Percentiles rank a stretch among this genome's conserved stretches.
Conservation (phyloP, 2,329 filamentous ascomycete genomes). For the Tetracladium maxilliforme region DNA sequence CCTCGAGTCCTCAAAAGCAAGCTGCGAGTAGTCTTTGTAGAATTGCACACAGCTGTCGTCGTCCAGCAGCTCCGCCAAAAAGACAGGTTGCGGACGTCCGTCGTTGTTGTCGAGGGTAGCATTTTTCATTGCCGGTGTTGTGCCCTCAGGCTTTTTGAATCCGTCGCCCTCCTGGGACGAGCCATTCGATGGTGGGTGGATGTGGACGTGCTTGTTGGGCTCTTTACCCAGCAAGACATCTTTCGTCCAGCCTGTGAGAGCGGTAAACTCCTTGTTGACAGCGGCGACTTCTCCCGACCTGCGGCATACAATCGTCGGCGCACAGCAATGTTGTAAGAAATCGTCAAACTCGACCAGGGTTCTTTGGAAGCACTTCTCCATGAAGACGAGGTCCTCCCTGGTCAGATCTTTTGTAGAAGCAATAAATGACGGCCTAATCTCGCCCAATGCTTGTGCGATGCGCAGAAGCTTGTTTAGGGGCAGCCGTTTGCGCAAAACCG, state of each 20-base stretch:
- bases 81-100: constrained; percentile 59
- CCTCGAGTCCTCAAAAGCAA: constrained; percentile 83
- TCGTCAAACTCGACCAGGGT: constrained; percentile 89
- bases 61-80: constrained; percentile 83
- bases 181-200: constrained; percentile 25
- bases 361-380: constrained; percentile 93
- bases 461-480: constrained; percentile 61
- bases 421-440: constrained; percentile 86
- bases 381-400: constrained; percentile 81
- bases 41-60: constrained; percentile 89
- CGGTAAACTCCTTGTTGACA: constrained; percentile 93
- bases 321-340: constrained; percentile 76
- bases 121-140: constrained; percentile 34
- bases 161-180: constrained; percentile 27
- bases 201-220: constrained; percentile 77
- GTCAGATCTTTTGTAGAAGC: constrained; percentile 82
- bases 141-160: constrained; percentile 25
- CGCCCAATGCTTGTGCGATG: constrained; percentile 77
- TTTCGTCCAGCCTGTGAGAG: constrained; percentile 87
- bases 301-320: constrained; percentile 81
- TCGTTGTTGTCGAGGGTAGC: constrained; percentile 20
- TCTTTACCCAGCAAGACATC: constrained; percentile 79
- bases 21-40: constrained; percentile 85
- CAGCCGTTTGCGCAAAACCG: constrained; percentile 66
- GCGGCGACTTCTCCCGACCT: constrained; percentile 90